A percentile compares a stretch with the other conserved stretches of the same genome.
These are phyloP conservation scores for Collybia nuda DNA, from an alignment of 768 basidiomycete species.

Conservation along the genomic window DNA sequence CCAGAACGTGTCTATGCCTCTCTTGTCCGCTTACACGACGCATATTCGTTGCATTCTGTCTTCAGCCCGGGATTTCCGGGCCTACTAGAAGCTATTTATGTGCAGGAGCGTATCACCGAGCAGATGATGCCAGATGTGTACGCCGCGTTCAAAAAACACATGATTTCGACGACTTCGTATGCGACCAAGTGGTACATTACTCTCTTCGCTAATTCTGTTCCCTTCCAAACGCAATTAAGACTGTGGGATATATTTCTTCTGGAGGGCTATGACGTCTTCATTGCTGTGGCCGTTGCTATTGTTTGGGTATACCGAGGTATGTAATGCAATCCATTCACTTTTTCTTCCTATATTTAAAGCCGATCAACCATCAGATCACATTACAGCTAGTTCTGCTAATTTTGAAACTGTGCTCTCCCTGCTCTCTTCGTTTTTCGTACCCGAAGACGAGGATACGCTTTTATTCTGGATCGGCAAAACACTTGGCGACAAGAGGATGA, in stretches of 20 bases:
- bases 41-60: slow-evolving; percentile 83
- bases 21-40: slow-evolving; percentile 86
- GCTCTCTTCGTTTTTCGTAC: slow-evolving; percentile 92
- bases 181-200: slow-evolving; percentile 99
- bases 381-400: slow-evolving; percentile 73
- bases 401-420: slow-evolving; percentile 93
- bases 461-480: slow-evolving; percentile 77
- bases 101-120: slow-evolving; percentile 89
- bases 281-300: slow-evolving; percentile 83
- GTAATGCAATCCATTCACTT: not conserved
- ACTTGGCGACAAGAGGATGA: slow-evolving; percentile 61
- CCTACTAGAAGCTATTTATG: slow-evolving; percentile 91
- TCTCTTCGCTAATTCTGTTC: slow-evolving; percentile 91
- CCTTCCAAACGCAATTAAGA: slow-evolving; percentile 91
- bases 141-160: slow-evolving; percentile 80
- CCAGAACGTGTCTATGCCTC: slow-evolving; percentile 86
- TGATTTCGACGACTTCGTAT: slow-evolving; percentile 91
- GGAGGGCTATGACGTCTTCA: slow-evolving; percentile 87
- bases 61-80: slow-evolving; percentile 96
- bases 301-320: slow-evolving; percentile 89
- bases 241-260: slow-evolving; percentile 94
- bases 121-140: slow-evolving; percentile 89
- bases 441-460: slow-evolving; percentile 83
- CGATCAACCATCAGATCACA: slow-evolving; percentile 57
- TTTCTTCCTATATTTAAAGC: slow-evolving; percentile 1